Evolutionary conservation across 352 stramenopile species (phyloP), one percentile per base, ranked within the genome.

Genomic region (Nannochloropsis limnetica): DNA sequence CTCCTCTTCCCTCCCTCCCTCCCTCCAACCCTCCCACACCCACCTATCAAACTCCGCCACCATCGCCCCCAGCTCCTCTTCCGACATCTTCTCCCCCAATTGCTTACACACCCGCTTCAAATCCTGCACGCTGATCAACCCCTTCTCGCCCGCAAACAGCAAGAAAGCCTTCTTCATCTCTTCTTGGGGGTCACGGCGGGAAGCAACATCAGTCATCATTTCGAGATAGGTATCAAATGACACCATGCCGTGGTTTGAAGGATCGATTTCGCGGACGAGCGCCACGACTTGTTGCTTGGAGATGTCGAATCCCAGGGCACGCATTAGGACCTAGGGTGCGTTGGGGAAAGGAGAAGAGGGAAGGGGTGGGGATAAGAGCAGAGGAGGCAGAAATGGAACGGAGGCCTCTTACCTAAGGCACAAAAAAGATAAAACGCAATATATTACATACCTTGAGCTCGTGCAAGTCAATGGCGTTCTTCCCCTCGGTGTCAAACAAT

Each of bases 111-210:
- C 91, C 22, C 90, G 87, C n/a, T 92, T 88, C 92, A 97, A 93
- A 91, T 97, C 96, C 88, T 94, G 87, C 37, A 89, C 80, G 43
- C 45, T 81, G 28, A 88, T 86, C 69, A 82, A 83, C 11, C 81
- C 0, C 80, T 91, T 88, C 79, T 97, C 93, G 85, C 95, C 91
- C 80, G 96, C 93, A 88, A 97, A 97, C 11, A 97, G 87, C 81
- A 92, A 86, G 81, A 97, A 97, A n/a, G 93, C 93, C 88, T 94
- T 91, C 68, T 89, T 84, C 83, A 97, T 95, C 88, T 97, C 93
- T 54, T 97, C 93, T 79, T 95, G 91, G 0, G 93, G 93, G 80
- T 96, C 91, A 28, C 93, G 79, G 61, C 90, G 90, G 74, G 93
- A 44, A 80, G 94, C 89, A 81, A 95, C 83, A 9, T 89, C 81